Evolutionary conservation across 495 filamentous ascomycete genomes (phyloP), one percentile per base, ranked within the genome.

Genomic region (Letharia lupina): DNA sequence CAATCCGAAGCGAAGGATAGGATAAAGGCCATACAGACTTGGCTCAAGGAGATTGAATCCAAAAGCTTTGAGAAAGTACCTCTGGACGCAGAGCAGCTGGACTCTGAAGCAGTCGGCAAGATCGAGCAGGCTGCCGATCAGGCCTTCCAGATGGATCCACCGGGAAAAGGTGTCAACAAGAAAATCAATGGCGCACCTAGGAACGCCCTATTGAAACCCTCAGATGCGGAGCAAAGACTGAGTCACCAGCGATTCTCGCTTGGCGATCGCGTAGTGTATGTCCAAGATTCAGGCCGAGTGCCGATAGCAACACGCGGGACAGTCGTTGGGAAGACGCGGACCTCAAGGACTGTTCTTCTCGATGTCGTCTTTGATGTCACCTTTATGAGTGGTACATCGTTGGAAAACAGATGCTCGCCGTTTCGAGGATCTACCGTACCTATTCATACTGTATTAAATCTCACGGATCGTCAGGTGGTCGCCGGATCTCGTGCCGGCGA

Each of bases 381-480:
- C 4, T 99, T 99, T 75, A 97, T 99, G 91, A 92, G 90, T 66
- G 95, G 93, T 61, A 96, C 91, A 0, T 91, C 88, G 0, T 82
- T 99, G 16, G 87, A 89, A 65, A 91, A 89, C 35, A 86, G 95
- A 35, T 98, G 95, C 75, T 90, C 91, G n/a, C 89, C 89, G 9
- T 98, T 98, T 86, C 86, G 95, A 47, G 95, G 95, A 48, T 93
- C 94, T 73, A 97, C 95, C 0, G 91, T 99, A 13, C 84, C 90
- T 3, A 81, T 86, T 23, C 85, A 86, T 13, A 87, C 89, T 1
- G 90, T 96, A 31, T 86, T 99, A 20, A 99, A 99, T 74, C 74
- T 97, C 47, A 87, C 88, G 11, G 80, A 93, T 69, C 84, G 83
- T 64, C 95, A 98, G 77, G 80, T 96, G 52, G 80, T 95, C 60